Evolutionary conservation across 306 rosid species (phyloP), one percentile per base, ranked within the genome.

Genomic region (Quercus robur): DNA sequence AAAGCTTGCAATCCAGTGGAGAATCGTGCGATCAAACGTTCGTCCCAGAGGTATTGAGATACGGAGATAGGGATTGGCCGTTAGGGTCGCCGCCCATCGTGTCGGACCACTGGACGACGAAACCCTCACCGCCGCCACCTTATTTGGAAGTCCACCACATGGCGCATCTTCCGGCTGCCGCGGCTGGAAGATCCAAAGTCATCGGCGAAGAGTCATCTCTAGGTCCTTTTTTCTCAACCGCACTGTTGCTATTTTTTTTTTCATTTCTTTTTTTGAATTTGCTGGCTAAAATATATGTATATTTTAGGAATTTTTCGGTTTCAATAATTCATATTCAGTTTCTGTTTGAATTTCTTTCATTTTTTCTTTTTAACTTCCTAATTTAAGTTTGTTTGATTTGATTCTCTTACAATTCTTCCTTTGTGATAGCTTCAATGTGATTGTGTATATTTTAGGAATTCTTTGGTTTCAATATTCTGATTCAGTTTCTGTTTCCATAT

Each of bases 201-300:
- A 96, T 96, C 78, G 99, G 99, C 73, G 99, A 96, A 13, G 94
- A 87, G 71, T 96, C 99, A 96, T 86, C 98, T 96, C 81, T 91
- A 96, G 98, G 99, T 93, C 81, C 46, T 38, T 38, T 71, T 31
- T 73, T 12, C 6, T 67, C 11, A 20, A 73, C 56, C 74, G 2
- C 68, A 51, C 23, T 7, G 59, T 74, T 17, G 5, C 46, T 56
- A 5, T 17, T 35, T 66, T 70, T 23, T 14, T 59, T 56, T 44
- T 30, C 5, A 28, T 49, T 28, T 77, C 73, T 14, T 70, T 31
- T 35, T 30, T 61, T 61, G 15, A 56, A 7, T 38, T 38, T 38
- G 46, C 46, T 78, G 76, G 28, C 49, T 13, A 11, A 8, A 8
- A 31, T 18, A 64, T 66, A 66, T 18, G 13, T 7, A 31, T 30